Evolutionary conservation across 2,329 filamentous ascomycete species (phyloP).

Genomic region (Scedosporium boydii): DNA sequence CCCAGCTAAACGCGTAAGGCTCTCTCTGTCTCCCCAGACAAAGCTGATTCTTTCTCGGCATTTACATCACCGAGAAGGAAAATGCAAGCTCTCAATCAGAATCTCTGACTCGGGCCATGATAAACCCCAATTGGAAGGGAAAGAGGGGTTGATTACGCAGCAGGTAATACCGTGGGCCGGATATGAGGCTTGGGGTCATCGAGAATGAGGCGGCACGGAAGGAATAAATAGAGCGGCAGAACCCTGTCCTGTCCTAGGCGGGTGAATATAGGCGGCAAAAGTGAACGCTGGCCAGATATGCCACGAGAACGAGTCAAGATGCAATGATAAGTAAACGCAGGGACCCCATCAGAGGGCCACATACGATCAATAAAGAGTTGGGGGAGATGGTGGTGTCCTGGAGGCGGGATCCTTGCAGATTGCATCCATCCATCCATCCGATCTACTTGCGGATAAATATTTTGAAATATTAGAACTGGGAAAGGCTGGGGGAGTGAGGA

Average conservation of each 20-base stretch:
- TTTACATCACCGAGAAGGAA: too few relatives aligned
- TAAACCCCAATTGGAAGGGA: neutral
- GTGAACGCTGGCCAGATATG: neutral
- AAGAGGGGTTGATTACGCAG: neutral
- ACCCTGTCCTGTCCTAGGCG: neutral
- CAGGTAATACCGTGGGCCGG: neutral
- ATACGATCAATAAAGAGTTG: too few relatives aligned
- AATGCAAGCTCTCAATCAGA: neutral
- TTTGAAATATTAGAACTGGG: neutral
- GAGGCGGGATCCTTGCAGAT: neutral
- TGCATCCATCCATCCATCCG: neutral
- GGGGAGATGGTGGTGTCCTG: too few relatives aligned
- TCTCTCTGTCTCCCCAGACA: too few relatives aligned
- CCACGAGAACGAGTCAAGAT: neutral
- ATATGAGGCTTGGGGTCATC: neutral
- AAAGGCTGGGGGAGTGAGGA: neutral
- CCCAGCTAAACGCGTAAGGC: too few relatives aligned
- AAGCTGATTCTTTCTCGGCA: too few relatives aligned
- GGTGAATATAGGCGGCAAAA: neutral
- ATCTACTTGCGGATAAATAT: neutral
- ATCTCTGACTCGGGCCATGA: neutral
- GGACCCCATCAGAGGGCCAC: too few relatives aligned
- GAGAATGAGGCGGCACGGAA: neutral
- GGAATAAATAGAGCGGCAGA: neutral
- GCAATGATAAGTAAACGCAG: neutral